Base-by-base conservation (phyloP, 345 rosid genomes). In the Geranium rotundifolium region DNA sequence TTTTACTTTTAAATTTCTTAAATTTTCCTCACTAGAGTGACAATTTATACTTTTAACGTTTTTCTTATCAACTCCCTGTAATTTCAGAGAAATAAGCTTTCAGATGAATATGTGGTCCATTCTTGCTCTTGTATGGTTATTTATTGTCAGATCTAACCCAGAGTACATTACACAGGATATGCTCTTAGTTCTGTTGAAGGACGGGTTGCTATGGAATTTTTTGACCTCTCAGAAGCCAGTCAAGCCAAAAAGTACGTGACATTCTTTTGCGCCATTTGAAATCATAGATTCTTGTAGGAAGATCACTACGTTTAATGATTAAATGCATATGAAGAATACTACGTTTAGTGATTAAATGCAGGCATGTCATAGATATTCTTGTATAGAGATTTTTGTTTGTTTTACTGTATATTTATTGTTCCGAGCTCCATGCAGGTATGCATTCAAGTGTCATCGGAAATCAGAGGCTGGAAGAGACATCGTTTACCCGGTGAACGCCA, bases 131-230 rank as follows among this genome's bases (percentile, higher is more conserved):
- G 46, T 12, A 34, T 34, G 41, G 41, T 34, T 34, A 34, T 34
- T 34, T 34, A 34, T 59, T 29, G 15, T 64, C 5, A n/a, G 54
- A 55, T 68, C 67, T 69, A 34, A 67, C 60, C 17, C n/a, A 41
- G 66, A 62, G 17, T 19, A 30, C 62, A 9, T 7, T 78, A 27
- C 81, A 79, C 87, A 92, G 98, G 98, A 74, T 92, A 89, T 81
- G 98, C 98, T 46, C 91, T 92, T 60, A 92, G 96, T 74, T 92
- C 95, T 55, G 96, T 92, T 65, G 97, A 92, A 73, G 97, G 98
- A 56, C 79, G 98, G 69, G 95, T 92, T 56, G 87, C 98, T n/a
- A 92, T 92, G 98, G 98, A 89, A 69, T 89, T 87, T 65, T 92
- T 92, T 68, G 97, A 89, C 80, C 91, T 79, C 55, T 84, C 98